Evolutionary conservation across 2,329 filamentous ascomycete genomes (phyloP), one percentile per base, ranked within the genome.

Genomic region (Cladosporium sp.): DNA sequence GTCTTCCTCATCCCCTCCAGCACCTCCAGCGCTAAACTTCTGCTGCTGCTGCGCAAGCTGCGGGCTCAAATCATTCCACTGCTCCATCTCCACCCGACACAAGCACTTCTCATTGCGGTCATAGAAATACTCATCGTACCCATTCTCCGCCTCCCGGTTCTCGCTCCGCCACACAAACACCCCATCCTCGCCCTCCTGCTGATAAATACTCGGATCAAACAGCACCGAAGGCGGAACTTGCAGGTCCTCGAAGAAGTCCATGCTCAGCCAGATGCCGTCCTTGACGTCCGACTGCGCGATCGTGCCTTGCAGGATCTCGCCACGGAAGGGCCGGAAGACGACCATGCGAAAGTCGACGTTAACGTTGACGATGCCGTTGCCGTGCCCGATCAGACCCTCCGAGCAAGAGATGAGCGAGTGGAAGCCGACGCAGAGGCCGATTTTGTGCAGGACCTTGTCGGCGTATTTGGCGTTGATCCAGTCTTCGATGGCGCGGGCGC

Each of bases 391-490:
- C 28, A 97, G 82, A 32, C 95, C 95, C 77, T 99, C 95, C 0
- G 93, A 97, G 0, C 92, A 88, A 80, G 91, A 91, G 6, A 96
- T 81, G 14, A 99, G 83, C 76, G 98, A 95, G 80, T 95, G 97
- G 72, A 99, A 87, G 75, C 91, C 94, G 71, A 99, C 90, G 75
- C 93, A 97, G 4, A 99, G 88, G 13, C 95, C 95, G 66, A 98
- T 89, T 75, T 95, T 95, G 76, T 97, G 94, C 67, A 99, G 92
- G 25, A 93, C 91, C 79, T 94, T 95, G 81, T 99, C 97, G 66
- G 94, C 89, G 79, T 97, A 99, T 80, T 99, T 99, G 69, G 89
- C 85, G 77, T 99, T 98, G 80, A 99, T 95, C 73, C 95, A 95
- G 81, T 99, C 93, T 79, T 97, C 93, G 69, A 99, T 92, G 1